phyloP scores from a whole-genome alignment of 768 basidiomycete genomes.

The Collybia sp. region DNA sequence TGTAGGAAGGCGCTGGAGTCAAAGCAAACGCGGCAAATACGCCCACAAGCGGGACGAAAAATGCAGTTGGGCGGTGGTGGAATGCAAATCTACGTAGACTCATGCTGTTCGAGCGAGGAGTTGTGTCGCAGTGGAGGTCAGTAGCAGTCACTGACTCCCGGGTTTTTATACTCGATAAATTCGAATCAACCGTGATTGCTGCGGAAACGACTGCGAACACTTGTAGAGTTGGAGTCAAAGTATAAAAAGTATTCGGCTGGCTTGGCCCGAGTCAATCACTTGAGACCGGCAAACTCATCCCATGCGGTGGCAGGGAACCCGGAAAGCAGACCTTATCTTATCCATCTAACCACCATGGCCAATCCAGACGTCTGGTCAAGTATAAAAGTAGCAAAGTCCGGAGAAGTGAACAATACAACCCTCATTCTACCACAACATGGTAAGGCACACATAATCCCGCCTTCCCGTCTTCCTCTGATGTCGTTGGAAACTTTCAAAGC shows the following conservation, averaged over 20 bases:
- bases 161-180: neutral
- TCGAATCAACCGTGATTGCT: too few relatives aligned
- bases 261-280: too few relatives aligned
- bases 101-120: slow-evolving; percentile 14
- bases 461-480: neutral
- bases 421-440: neutral
- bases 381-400: too few relatives aligned
- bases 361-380: too few relatives aligned
- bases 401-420: too few relatives aligned
- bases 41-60: slow-evolving; percentile 18
- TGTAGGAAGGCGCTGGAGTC: slow-evolving; percentile 15
- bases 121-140: neutral
- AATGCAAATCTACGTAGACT: slow-evolving; percentile 21
- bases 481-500: neutral
- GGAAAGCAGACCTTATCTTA: too few relatives aligned
- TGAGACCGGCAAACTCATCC: too few relatives aligned
- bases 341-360: too few relatives aligned
- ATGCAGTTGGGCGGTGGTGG: slow-evolving; percentile 19
- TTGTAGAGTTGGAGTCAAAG: too few relatives aligned
- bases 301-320: too few relatives aligned
- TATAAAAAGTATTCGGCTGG: too few relatives aligned
- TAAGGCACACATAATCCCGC: neutral
- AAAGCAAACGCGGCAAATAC: slow-evolving; percentile 20
- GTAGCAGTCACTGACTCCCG: neutral
- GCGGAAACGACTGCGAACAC: too few relatives aligned